Percentiles rank a stretch among this genome's conserved stretches.
Conservation (phyloP, 2,329 filamentous ascomycete genomes). For the Fusarium tuaranense region DNA sequence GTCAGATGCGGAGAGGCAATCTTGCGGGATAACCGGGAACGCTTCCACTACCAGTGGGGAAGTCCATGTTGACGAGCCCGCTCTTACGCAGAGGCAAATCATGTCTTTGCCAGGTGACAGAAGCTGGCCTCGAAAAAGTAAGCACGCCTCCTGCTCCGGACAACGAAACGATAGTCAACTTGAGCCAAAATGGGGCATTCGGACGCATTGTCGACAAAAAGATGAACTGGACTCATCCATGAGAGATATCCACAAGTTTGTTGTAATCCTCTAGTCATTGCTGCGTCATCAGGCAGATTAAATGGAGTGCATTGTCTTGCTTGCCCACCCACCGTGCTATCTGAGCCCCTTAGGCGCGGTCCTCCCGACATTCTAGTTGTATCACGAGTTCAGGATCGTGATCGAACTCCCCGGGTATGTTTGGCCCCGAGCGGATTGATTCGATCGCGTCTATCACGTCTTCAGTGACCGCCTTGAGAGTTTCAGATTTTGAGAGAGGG, state of each 20-base stretch:
- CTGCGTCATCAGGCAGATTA: slow-evolving; percentile 21
- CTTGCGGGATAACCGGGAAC: not conserved
- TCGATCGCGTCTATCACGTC: not conserved
- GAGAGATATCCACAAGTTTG: not conserved
- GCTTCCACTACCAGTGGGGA: not conserved
- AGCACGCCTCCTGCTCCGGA: not conserved
- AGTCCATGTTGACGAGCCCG: not conserved
- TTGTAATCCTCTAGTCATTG: slow-evolving; percentile 7
- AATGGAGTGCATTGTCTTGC: not conserved
- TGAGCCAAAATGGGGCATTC: not conserved
- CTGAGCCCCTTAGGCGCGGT: not conserved
- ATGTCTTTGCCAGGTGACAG: not conserved
- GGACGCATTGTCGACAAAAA: not conserved
- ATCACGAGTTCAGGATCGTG: not conserved
- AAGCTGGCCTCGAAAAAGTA: not conserved
- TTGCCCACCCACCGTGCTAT: not conserved
- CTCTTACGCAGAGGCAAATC: not conserved
- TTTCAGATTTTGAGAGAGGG: not conserved
- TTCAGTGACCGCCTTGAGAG: not conserved
- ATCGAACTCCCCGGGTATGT: not conserved
- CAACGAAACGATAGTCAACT: not conserved
- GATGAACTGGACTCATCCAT: not conserved
- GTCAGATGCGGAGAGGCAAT: not conserved
- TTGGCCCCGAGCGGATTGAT: not conserved
- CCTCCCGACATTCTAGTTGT: not conserved